Conservation (phyloP, 495 filamentous ascomycete species). For the Hypoxylon rickii region DNA sequence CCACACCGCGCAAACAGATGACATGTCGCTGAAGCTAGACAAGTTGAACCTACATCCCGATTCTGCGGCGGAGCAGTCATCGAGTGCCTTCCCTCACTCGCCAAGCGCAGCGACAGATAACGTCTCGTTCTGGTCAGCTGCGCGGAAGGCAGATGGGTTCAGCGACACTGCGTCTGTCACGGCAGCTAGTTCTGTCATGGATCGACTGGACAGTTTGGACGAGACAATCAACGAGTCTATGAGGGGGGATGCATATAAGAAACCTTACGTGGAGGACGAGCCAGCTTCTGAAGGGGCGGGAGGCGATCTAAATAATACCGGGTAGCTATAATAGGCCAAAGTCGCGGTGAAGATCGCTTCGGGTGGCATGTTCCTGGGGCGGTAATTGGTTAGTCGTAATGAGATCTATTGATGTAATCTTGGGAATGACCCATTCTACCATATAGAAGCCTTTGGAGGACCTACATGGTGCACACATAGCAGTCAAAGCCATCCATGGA, state of each 20-base stretch:
- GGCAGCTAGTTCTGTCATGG: constrained; percentile 30
- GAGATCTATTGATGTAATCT: too few relatives aligned
- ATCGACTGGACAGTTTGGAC: constrained; percentile 20
- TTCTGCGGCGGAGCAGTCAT: background rate
- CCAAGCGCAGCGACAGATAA: constrained; percentile 36
- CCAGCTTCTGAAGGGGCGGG: background rate
- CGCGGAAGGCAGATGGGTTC: constrained; percentile 22
- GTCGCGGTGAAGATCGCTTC: too few relatives aligned
- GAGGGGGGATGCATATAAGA: constrained; percentile 14
- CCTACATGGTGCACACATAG: too few relatives aligned
- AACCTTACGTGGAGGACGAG: constrained; percentile 34
- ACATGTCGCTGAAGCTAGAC: constrained; percentile 11
- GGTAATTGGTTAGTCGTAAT: too few relatives aligned
- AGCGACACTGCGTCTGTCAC: constrained; percentile 33
- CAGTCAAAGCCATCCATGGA: too few relatives aligned
- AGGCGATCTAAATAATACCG: background rate
- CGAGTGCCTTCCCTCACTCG: constrained; percentile 12
- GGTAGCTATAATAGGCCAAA: too few relatives aligned
- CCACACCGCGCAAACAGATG: constrained; percentile 1
- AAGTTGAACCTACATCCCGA: constrained; percentile 23
- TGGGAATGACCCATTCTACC: too few relatives aligned
- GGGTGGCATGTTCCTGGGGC: background rate
- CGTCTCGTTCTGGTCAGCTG: constrained; percentile 35
- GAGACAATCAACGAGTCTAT: constrained; percentile 3
- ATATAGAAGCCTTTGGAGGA: too few relatives aligned